Conservation (phyloP, 768 basidiomycete genomes). For the Phylloporus sp. region DNA sequence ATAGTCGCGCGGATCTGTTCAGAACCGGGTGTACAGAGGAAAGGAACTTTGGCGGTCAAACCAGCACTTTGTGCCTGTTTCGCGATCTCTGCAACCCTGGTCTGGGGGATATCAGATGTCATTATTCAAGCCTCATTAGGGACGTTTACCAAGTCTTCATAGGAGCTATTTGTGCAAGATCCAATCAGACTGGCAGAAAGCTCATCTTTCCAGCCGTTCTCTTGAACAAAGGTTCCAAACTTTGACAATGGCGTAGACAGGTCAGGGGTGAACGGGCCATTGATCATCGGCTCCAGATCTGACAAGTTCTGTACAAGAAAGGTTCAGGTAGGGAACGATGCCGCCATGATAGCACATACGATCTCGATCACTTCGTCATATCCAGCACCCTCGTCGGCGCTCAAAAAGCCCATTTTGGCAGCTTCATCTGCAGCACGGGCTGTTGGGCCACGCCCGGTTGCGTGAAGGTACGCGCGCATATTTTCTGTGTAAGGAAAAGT, state of each 20-base stretch:
- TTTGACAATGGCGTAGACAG: constrained; percentile 89
- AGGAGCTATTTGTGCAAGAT: constrained; percentile 99
- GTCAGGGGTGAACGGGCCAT: constrained; percentile 98
- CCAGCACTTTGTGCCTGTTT: constrained; percentile 83
- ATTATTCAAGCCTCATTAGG: not conserved
- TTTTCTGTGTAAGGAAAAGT: constrained; percentile 92
- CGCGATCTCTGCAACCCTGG: constrained; percentile 87
- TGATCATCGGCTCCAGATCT: constrained; percentile 85
- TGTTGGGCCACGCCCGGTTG: constrained; percentile 83
- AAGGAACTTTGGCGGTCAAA: constrained; percentile 76
- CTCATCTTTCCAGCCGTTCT: constrained; percentile 91
- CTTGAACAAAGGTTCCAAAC: constrained; percentile 73
- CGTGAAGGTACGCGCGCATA: constrained; percentile 86
- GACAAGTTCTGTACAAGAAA: constrained; percentile 63
- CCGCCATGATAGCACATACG: constrained; percentile 40
- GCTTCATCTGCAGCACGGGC: constrained; percentile 85
- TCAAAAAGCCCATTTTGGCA: constrained; percentile 69
- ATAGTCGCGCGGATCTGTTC: constrained; percentile 98
- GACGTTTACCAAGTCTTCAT: constrained; percentile 79
- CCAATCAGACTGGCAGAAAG: constrained; percentile 91
- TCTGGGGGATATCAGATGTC: constrained; percentile 41
- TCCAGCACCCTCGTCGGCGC: constrained; percentile 80
- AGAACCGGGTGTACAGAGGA: constrained; percentile 85
- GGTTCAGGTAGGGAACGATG: not conserved
- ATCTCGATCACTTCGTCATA: constrained; percentile 96